Percentiles rank a stretch among this genome's conserved stretches.
Evolutionary conservation across 2,329 filamentous ascomycete species (phyloP).

Genomic region (Xylaria sp.): DNA sequence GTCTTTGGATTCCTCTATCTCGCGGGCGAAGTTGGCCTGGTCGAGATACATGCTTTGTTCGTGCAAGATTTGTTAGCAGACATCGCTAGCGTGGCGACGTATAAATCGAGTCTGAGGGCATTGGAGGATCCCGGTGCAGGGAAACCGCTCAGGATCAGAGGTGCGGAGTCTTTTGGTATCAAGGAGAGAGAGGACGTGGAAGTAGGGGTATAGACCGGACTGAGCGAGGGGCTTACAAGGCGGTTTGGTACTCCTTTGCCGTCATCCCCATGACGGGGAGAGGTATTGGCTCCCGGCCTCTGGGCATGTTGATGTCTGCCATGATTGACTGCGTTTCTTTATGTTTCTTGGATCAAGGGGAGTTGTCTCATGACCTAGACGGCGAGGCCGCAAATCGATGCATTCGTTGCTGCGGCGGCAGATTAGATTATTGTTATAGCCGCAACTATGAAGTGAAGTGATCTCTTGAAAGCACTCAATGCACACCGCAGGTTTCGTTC

Average conservation of each 20-base stretch:
- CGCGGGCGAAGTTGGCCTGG: conserved; percentile 29
- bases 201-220: not conserved
- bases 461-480: not conserved
- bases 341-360: not conserved
- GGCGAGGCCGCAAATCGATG: no score
- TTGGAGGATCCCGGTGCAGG: no score
- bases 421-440: no score
- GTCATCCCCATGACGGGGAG: conserved; percentile 36
- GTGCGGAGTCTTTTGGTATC: not conserved
- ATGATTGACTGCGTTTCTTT: not conserved
- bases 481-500: not conserved
- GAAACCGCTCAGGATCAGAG: not conserved
- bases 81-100: not conserved
- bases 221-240: conserved; percentile 28
- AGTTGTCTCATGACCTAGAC: not conserved
- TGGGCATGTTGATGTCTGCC: not conserved
- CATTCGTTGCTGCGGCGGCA: no score
- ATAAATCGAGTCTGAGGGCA: no score
- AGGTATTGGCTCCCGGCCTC: conserved; percentile 1
- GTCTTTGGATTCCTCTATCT: conserved; percentile 22
- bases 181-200: not conserved
- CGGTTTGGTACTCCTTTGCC: conserved; percentile 27
- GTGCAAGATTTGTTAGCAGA: not conserved
- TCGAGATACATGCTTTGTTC: conserved; percentile 30
- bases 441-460: no score